phyloP scores from a whole-genome alignment of 768 basidiomycete species.

The Lactarius sanguifluus region DNA sequence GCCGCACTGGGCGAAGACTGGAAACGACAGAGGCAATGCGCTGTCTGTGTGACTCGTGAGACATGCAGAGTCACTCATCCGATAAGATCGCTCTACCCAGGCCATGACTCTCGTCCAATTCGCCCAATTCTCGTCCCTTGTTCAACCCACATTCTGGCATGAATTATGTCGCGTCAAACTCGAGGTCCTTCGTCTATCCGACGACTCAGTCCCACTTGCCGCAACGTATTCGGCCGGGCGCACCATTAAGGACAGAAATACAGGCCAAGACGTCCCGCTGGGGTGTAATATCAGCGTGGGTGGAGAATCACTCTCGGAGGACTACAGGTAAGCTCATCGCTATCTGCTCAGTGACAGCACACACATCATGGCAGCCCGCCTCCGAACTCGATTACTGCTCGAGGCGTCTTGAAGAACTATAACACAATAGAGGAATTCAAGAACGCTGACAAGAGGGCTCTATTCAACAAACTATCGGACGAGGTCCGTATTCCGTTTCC shows the following conservation, averaged over 20 bases:
- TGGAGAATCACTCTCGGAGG: constrained; percentile 59
- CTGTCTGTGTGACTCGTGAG: background rate
- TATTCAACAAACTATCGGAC: constrained; percentile 73
- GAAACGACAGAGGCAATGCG: constrained; percentile 5
- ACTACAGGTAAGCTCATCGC: constrained; percentile 42
- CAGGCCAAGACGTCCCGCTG: constrained; percentile 69
- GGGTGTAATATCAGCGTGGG: constrained; percentile 66
- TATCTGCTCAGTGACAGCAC: background rate
- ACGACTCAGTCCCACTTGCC: constrained; percentile 59
- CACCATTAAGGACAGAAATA: constrained; percentile 72
- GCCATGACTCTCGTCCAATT: constrained; percentile 76
- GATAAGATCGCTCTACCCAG: constrained; percentile 11
- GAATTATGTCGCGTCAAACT: constrained; percentile 86
- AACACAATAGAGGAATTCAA: constrained; percentile 98
- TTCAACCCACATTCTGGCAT: constrained; percentile 93
- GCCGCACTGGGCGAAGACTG: constrained; percentile 38
- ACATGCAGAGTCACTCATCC: too few relatives aligned
- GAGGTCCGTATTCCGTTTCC: constrained; percentile 47
- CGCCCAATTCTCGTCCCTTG: constrained; percentile 79
- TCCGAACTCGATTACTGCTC: constrained; percentile 49
- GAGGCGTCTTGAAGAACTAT: constrained; percentile 85
- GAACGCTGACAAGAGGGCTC: constrained; percentile 79
- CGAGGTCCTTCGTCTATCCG: constrained; percentile 81
- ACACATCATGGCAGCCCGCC: constrained; percentile 41
- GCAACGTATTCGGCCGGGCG: constrained; percentile 73